Conservation (phyloP, 129 eudicot genomes). For the Lonicera japonica region DNA sequence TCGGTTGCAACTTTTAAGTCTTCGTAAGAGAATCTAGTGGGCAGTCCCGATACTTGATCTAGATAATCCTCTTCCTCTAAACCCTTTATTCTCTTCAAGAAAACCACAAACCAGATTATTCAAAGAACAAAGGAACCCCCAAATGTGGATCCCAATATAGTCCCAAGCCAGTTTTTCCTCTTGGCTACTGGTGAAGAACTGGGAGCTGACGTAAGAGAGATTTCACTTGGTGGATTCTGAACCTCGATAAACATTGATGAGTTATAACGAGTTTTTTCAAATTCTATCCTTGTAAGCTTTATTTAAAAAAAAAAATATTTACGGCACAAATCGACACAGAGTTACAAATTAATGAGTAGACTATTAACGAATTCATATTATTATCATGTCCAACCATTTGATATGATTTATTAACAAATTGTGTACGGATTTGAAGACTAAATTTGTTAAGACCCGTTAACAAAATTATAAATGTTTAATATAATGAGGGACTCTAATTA, state of each 20-base stretch:
- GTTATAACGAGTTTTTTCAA: background rate
- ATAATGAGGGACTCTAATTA: too few species aligned
- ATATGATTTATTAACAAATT: too few species aligned
- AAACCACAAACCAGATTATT: background rate
- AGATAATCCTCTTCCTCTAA: constrained; percentile 18
- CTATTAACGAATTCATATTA: too few species aligned
- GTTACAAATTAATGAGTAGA: too few species aligned
- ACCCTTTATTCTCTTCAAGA: constrained; percentile 5
- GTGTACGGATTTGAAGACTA: too few species aligned
- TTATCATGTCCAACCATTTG: too few species aligned
- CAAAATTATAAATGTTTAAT: too few species aligned
- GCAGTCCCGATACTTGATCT: constrained; percentile 22
- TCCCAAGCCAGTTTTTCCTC: background rate
- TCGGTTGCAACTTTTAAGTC: constrained; percentile 16
- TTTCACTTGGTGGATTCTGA: background rate
- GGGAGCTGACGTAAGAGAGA: too few species aligned
- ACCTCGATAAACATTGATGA: background rate
- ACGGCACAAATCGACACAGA: too few species aligned
- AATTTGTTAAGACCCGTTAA: too few species aligned
- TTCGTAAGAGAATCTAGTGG: constrained; percentile 24
- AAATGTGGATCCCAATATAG: constrained; percentile 1
- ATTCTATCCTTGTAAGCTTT: too few species aligned
- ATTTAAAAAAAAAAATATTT: too few species aligned
- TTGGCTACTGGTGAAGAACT: background rate
- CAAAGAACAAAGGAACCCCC: constrained; percentile 4